A percentile compares a stretch with the other conserved stretches of the same genome.
Conservation (phyloP, 257 asterid genomes). For the Apocynum venetum region DNA sequence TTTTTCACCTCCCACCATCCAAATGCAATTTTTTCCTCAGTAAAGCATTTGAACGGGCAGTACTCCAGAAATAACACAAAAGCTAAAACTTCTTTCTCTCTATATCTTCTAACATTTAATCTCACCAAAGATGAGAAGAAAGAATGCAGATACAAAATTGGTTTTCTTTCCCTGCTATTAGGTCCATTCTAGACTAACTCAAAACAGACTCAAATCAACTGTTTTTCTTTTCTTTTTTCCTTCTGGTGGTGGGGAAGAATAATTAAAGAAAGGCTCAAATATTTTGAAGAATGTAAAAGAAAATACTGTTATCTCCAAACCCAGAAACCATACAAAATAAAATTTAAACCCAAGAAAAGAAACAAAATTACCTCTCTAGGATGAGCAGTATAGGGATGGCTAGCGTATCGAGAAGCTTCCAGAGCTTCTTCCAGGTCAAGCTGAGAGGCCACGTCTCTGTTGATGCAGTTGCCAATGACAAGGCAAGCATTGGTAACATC, state of each 20-base stretch:
- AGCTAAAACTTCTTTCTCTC: not conserved
- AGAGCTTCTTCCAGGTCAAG: constrained; percentile 84
- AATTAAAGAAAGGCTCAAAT: too few species aligned
- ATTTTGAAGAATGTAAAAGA: not conserved
- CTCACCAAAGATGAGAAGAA: not conserved
- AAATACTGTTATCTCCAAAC: not conserved
- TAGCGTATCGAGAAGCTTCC: constrained; percentile 92
- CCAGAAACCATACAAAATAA: too few species aligned
- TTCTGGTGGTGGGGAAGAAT: too few species aligned
- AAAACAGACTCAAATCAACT: not conserved
- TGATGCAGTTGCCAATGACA: constrained; percentile 71
- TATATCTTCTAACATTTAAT: not conserved
- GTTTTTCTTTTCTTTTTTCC: not conserved
- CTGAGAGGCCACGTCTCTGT: constrained; percentile 67
- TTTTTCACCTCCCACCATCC: not conserved
- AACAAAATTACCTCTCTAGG: constrained; percentile 73
- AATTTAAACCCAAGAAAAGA: not conserved
- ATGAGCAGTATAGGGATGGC: constrained; percentile 85
- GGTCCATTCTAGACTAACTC: not conserved
- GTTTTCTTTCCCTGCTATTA: not conserved
- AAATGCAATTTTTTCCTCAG: not conserved
- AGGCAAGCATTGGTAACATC: constrained; percentile 93
- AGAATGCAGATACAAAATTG: not conserved
- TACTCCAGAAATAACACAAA: not conserved
- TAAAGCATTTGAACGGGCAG: not conserved